These are phyloP conservation scores for Trichosanthes cucumerina DNA, from an alignment of 306 rosid genomes.

Conservation along the genomic window DNA sequence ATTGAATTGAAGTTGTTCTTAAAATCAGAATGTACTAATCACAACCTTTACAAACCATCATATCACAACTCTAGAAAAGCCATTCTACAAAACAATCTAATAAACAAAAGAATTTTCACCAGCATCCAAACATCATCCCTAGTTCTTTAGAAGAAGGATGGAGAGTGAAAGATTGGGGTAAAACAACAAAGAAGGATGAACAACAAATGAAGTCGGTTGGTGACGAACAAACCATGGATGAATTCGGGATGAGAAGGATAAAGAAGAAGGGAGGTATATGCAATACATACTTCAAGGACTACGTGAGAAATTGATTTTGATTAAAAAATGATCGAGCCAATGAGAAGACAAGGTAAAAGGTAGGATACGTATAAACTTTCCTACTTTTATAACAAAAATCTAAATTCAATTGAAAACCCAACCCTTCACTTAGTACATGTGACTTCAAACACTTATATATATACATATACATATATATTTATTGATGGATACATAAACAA, in stretches of 20 bases:
- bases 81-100: not conserved
- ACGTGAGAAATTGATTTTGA: no score
- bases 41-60: not conserved
- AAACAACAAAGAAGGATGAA: not conserved
- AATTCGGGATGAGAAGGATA: not conserved
- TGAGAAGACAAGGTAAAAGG: no score
- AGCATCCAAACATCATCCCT: not conserved
- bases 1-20: no score
- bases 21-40: not conserved
- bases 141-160: not conserved
- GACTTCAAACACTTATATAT: not conserved
- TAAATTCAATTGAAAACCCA: no score
- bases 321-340: no score
- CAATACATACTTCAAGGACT: no score
- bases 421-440: no score
- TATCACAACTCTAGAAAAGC: not conserved
- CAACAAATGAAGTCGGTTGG: not conserved
- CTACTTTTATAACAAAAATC: no score
- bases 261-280: not conserved
- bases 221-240: not conserved
- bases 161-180: not conserved
- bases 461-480: not conserved
- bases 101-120: not conserved
- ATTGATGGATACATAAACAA: not conserved
- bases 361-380: no score